These are phyloP conservation scores for Neofusicoccum sp. DNA, from an alignment of 2,329 filamentous ascomycete genomes.

Conservation along the genomic window DNA sequence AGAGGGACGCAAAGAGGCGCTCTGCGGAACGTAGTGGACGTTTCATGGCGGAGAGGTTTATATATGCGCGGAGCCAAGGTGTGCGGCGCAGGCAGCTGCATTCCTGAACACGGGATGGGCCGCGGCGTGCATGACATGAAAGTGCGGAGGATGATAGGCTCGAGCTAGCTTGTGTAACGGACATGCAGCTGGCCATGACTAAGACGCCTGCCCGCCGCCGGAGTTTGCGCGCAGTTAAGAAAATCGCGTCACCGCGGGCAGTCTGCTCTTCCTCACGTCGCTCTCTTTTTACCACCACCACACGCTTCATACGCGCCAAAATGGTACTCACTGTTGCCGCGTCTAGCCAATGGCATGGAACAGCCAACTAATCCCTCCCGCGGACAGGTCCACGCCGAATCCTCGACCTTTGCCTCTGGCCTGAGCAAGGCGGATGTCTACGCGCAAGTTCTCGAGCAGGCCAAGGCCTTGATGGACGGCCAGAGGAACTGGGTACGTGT, in stretches of 20 bases:
- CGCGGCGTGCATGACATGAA: too few species aligned
- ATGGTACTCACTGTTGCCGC: not conserved
- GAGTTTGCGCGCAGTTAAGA: not conserved
- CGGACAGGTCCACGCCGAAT: slow-evolving; percentile 70
- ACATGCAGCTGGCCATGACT: not conserved
- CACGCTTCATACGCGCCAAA: not conserved
- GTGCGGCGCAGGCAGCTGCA: too few species aligned
- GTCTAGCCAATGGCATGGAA: not conserved
- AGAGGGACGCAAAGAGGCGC: too few species aligned
- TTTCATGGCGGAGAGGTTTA: too few species aligned
- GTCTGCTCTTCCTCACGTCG: not conserved
- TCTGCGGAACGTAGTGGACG: too few species aligned
- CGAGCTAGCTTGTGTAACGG: not conserved
- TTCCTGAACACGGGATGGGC: too few species aligned
- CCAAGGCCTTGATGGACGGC: slow-evolving; percentile 65
- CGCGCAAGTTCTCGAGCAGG: slow-evolving; percentile 69
- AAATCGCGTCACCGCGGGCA: not conserved
- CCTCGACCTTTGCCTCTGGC: slow-evolving; percentile 67
- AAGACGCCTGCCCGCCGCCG: not conserved
- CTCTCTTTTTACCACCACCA: not conserved
- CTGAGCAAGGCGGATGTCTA: slow-evolving; percentile 72
- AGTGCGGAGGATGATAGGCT: not conserved
- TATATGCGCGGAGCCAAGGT: too few species aligned
- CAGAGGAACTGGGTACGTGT: slow-evolving; percentile 74
- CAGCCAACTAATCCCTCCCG: not conserved